Evolutionary conservation across 176 grass and related monocot genomes (phyloP).

Genomic region (Microstegium vimineum): DNA sequence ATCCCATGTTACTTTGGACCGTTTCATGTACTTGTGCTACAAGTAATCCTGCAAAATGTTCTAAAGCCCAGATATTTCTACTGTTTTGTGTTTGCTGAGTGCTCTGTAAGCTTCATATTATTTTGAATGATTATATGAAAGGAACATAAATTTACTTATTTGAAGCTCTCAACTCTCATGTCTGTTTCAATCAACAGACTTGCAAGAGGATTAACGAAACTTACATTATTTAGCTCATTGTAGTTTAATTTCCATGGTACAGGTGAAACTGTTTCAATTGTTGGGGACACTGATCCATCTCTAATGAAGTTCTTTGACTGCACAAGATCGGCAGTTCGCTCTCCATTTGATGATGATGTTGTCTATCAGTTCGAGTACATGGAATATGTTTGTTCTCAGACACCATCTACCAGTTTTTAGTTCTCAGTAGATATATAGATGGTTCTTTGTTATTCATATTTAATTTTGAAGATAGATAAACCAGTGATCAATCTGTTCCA

Average conservation of each 20-base stretch:
- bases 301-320: constrained; percentile 97
- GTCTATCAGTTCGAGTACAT: constrained; percentile 98
- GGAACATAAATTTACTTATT: neutral
- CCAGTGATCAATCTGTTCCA: constrained; percentile 6
- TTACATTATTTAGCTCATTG: neutral
- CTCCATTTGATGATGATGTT: constrained; percentile 89
- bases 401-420: neutral
- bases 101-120: neutral
- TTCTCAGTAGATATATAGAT: constrained; percentile 2
- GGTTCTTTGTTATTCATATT: constrained; percentile 10
- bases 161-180: neutral
- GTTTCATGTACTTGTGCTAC: neutral
- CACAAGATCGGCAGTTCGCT: constrained; percentile 70
- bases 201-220: neutral
- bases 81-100: neutral
- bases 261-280: constrained; percentile 89
- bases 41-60: neutral
- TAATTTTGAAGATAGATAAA: constrained; percentile 18
- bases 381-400: constrained; percentile 81
- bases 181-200: neutral
- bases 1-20: neutral
- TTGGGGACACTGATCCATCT: constrained; percentile 84
- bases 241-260: constrained; percentile 16
- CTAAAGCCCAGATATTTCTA: neutral
- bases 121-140: neutral